Evolutionary conservation across 345 rosid species (phyloP), one percentile per base, ranked within the genome.

Genomic region (Eucalyptus pauciflora): DNA sequence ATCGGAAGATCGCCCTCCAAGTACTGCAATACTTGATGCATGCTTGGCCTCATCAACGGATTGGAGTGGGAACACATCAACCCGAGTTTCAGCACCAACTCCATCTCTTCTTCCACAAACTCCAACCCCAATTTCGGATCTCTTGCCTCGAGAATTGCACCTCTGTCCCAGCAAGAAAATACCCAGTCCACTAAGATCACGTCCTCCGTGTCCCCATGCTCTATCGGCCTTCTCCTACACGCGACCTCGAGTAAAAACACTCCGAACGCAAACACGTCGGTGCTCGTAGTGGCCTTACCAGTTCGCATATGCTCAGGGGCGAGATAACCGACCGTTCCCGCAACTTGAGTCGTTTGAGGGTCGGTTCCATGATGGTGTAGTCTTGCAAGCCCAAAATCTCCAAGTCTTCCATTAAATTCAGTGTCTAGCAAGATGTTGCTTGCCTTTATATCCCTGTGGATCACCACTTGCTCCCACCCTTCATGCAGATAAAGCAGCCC

Each of bases 331-430:
- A 52, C 8, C 10, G 58, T 52, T 89, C 94, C 62, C 76, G 89
- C 94, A 46, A 91, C 81, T 5, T 90, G 88, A 9, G 95, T 94
- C 12, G 92, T 93, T 87, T 88, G 91, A 25, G 92, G 94, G 88
- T 90, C 89, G 18, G 60, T 54, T 17, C 91, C 95, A 33, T 90
- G 94, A 31, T 94, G 92, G 89, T 90, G 90, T n/a, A 92, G 86
- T 88, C 90, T 92, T 2, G 94, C 93, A 3, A 94, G 94, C 37
- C 95, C 95, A 52, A 93, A 94, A 83, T 94, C 96, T 33, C 93
- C 93, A 7, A 94, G 90, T 45, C 92, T 89, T 27, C 89, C 94
- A 27, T 92, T 92, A 49, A 93, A 87, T 50, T 91, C 64, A 25
- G 88, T 56, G 50, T 94, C 95, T n/a, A 95, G 52, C 90, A 94